Base-by-base conservation (phyloP, 2,329 filamentous ascomycete species). In the Escovopsis sp. region DNA sequence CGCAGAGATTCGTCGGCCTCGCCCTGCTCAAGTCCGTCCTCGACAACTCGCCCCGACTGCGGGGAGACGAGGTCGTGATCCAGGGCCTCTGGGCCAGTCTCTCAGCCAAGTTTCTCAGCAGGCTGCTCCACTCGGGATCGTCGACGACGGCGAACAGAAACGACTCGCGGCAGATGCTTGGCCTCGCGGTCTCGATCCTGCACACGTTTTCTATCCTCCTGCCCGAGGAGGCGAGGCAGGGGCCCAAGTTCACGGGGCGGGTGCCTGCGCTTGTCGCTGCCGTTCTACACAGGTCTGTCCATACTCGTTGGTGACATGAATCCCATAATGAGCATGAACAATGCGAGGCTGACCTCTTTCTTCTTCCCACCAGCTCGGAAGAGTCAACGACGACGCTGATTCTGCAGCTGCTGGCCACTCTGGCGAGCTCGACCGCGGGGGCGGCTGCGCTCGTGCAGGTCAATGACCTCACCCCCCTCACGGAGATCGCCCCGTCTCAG, bases 1-100 rank as follows among this genome's bases (percentile, higher is more conserved):
- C 77, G 1, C 71, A 73, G 15, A 67, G 72, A 46, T 80, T 82
- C 44, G 75, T 79, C 27, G 77, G 75, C 7, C 59, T 82, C 16
- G 72, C 75, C 1, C 61, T 81, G 16, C 62, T 81, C 34, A 78
- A 75, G 46, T 70, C 72, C n/a, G 55, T 77, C 11, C 61, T 82
- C 23, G 75, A 80, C 51, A 74, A 71, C 48, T 66, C 69, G 5
- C 54, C 62, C 16, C 52, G 62, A n/a, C 52, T 75, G 16, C 62
- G 62, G 31, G 53, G 63, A 35, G 62, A 75, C 50, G 56, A 61
- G 9, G 52, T 53, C 2, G 50, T 48, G 7, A 46, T 78, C 4
- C 46, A 53, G n/a, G 51, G 50, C 12, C 55, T 79, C 29, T 82
- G 77, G 77, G 55, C 62, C 25, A 63, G 65, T 23, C 62, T 82